Percentiles rank a stretch among this genome's conserved stretches.
Evolutionary conservation across 2,329 filamentous ascomycete genomes (phyloP).

Genomic region (Trichoderma sp.): DNA sequence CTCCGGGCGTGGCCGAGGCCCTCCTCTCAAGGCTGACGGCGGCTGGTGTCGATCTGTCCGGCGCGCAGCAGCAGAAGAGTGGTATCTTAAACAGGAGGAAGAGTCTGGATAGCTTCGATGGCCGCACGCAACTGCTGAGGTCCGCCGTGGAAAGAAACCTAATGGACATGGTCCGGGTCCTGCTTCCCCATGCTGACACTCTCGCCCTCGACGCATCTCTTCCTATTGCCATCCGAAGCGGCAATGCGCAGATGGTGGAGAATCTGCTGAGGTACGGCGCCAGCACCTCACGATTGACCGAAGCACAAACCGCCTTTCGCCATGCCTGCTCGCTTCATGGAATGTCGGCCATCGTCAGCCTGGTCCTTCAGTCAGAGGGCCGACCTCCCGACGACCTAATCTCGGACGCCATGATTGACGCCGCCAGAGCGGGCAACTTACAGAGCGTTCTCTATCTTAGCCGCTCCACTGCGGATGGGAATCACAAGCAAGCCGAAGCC

Average conservation of each 20-base stretch:
- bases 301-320: constrained; percentile 56
- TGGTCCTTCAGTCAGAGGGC: constrained; percentile 52
- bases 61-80: constrained; percentile 49
- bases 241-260: constrained; percentile 47
- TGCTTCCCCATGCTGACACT: constrained; percentile 55
- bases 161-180: constrained; percentile 54
- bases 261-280: constrained; percentile 55
- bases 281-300: constrained; percentile 47
- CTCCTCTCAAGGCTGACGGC: constrained; percentile 52
- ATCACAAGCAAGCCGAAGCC: constrained; percentile 53
- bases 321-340: constrained; percentile 50
- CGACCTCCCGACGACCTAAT: constrained; percentile 45
- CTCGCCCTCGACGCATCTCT: constrained; percentile 52
- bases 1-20: constrained; percentile 57
- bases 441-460: constrained; percentile 53
- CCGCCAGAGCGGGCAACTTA: constrained; percentile 50
- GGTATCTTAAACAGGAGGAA: constrained; percentile 50
- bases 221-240: constrained; percentile 49
- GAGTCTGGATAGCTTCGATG: constrained; percentile 50
- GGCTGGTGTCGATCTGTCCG: constrained; percentile 54
- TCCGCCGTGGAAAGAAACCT: constrained; percentile 53
- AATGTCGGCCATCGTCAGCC: constrained; percentile 47
- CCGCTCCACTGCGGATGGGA: constrained; percentile 55
- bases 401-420: constrained; percentile 55
- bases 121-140: constrained; percentile 53